Base-by-base conservation (phyloP, 2,329 filamentous ascomycete genomes). In the Monosporascus sp. region DNA sequence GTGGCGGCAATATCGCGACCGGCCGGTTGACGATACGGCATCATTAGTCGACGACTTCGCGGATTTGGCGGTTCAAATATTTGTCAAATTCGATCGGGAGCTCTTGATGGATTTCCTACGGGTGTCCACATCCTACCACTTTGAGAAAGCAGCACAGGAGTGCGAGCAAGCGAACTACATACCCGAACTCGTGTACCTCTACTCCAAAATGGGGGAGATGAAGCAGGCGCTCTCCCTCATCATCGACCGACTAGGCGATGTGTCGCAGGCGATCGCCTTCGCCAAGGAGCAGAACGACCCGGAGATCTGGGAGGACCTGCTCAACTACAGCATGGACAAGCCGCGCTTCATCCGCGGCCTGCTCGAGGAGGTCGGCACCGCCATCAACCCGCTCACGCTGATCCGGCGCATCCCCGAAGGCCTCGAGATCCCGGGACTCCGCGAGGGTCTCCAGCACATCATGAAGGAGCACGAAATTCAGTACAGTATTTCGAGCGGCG, bases 251-350 rank as follows among this genome's bases (percentile, higher is more conserved):
- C 80, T 99, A 5, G 85, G 86, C 54, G 90, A 99, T 66, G 92
- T 97, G 48, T 88, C 86, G 48, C 91, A 94, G 60, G 94, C 94
- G 8, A 99, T 99, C 60, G 82, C 87, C 1, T 99, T 99, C 64
- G 92, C 91, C 51, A 97, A 97, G 69, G 87, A 92, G 56, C 91
- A 97, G 66, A 86, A 94, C 57, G 92, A 97, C 62, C 85, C 86
- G 0, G 92, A 97, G 61, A 79, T 99, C 0, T 99, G 94, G 94
- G 89, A 96, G 58, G 92, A 97, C 64, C 78, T 99, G 7, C 81
- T 99, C 6, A 85, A 93, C 61, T 97, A 97, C 70, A 93, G 89
- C 55, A 97, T 99, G 94, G 91, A 97, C 72, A 96, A 97, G 66
- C 94, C 94, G 1, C 84, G 84, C 41, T 99, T 99, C 72, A 97